These are phyloP conservation scores for Limnomonas spitsbergensis DNA, from an alignment of 139 green algal genomes.

Conservation along the genomic window DNA sequence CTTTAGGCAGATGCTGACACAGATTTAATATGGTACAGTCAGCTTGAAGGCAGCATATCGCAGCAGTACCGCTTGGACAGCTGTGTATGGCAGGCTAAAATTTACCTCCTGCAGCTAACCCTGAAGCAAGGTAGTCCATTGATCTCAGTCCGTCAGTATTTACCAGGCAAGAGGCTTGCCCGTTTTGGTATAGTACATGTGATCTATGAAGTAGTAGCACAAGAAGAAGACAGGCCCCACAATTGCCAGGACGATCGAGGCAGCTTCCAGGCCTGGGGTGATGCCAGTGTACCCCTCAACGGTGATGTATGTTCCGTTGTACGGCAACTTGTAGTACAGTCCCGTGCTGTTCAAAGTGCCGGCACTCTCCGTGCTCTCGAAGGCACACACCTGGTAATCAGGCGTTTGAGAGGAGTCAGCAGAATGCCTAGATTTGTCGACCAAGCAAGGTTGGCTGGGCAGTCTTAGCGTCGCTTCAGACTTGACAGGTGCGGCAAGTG, in stretches of 20 bases:
- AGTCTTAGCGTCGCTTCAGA: too few relatives aligned
- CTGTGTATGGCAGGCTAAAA: too few relatives aligned
- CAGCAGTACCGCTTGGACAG: too few relatives aligned
- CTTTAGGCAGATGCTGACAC: too few relatives aligned
- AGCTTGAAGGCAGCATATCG: too few relatives aligned
- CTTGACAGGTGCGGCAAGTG: too few relatives aligned
- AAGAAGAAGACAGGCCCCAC: slow-evolving; percentile 33
- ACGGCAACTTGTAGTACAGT: background rate
- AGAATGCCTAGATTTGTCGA: background rate
- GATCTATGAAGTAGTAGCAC: slow-evolving; percentile 9
- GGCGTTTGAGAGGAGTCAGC: too few relatives aligned
- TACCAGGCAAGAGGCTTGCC: slow-evolving; percentile 12
- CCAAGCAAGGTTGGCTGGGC: background rate
- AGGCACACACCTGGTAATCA: slow-evolving; percentile 20
- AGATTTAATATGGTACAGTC: too few relatives aligned
- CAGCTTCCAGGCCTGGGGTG: slow-evolving; percentile 27
- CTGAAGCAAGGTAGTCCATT: too few relatives aligned
- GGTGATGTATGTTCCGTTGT: slow-evolving; percentile 19
- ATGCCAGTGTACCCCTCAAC: slow-evolving; percentile 21
- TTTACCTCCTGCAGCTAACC: too few relatives aligned
- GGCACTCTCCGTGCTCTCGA: background rate
- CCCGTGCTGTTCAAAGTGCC: background rate
- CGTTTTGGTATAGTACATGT: slow-evolving; percentile 18
- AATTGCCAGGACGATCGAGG: slow-evolving; percentile 38
- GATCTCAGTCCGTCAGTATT: too few relatives aligned